phyloP scores from a whole-genome alignment of 345 rosid species.

The Camelina laxa region DNA sequence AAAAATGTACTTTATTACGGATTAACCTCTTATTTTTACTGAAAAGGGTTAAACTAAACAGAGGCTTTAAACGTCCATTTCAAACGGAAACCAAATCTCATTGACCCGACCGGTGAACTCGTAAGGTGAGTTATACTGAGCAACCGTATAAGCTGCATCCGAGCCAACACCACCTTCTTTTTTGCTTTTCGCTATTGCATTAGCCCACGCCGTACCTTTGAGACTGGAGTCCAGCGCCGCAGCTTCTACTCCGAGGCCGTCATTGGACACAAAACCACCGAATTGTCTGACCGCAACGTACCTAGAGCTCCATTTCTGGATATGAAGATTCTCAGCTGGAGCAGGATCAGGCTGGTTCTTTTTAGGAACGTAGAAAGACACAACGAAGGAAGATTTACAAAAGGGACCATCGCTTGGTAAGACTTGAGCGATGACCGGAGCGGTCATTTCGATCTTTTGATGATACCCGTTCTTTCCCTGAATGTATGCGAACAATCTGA shows the following conservation, averaged over 20 bases:
- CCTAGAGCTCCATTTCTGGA: conserved; percentile 58
- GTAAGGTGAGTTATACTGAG: conserved; percentile 91
- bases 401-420: conserved; percentile 87
- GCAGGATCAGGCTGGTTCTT: conserved; percentile 79
- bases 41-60: neutral
- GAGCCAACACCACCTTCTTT: conserved; percentile 34
- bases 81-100: conserved; percentile 75
- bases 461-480: conserved; percentile 73
- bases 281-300: conserved; percentile 76
- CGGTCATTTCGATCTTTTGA: conserved; percentile 84
- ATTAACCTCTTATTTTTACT: conserved; percentile 9
- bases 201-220: conserved; percentile 62
- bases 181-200: conserved; percentile 60
- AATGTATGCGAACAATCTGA: conserved; percentile 80
- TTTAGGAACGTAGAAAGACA: conserved; percentile 82
- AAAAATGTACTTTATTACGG: neutral
- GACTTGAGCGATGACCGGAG: conserved; percentile 70
- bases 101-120: conserved; percentile 71
- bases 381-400: conserved; percentile 74
- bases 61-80: conserved; percentile 41
- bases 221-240: conserved; percentile 72
- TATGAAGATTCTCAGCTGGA: conserved; percentile 73
- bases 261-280: conserved; percentile 71
- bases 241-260: conserved; percentile 65
- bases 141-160: conserved; percentile 61